Percentiles rank a stretch among this genome's conserved stretches.
Evolutionary conservation across 148 eudicot genomes (phyloP).

Genomic region (Arctostaphylos glauca): DNA sequence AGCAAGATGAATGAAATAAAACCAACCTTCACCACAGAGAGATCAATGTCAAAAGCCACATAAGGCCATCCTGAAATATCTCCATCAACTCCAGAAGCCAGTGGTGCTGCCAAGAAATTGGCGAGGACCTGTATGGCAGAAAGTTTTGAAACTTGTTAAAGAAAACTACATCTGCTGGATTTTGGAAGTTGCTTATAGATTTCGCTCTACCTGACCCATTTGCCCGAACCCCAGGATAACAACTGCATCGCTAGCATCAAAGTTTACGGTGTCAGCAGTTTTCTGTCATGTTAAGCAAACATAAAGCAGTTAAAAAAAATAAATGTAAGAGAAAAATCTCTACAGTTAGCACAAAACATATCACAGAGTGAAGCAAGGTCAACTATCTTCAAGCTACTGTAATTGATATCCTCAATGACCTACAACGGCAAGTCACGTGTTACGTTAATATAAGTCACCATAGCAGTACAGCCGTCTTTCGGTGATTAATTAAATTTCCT

Average conservation of each 20-base stretch:
- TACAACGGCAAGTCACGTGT: neutral
- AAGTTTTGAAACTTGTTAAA: neutral
- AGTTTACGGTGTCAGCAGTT: slow-evolving; percentile 49
- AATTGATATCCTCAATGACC: neutral
- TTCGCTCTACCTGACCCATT: slow-evolving; percentile 77
- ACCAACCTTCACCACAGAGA: slow-evolving; percentile 80
- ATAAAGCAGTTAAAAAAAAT: neutral
- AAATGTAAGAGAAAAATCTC: neutral
- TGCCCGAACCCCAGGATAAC: slow-evolving; percentile 98
- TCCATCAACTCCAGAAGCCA: slow-evolving; percentile 67
- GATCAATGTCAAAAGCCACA: slow-evolving; percentile 93
- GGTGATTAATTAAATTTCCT: neutral
- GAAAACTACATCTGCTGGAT: neutral
- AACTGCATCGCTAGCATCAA: slow-evolving; percentile 78
- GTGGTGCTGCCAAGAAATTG: slow-evolving; percentile 79
- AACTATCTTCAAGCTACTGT: neutral
- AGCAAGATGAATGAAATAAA: slow-evolving; percentile 6
- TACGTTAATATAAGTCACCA: neutral
- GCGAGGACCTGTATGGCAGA: slow-evolving; percentile 71
- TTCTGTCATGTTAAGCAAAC: slow-evolving; percentile 41
- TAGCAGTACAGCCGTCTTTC: neutral
- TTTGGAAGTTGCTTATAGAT: neutral
- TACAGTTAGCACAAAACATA: neutral
- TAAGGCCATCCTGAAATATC: slow-evolving; percentile 72
- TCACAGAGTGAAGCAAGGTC: slow-evolving; percentile 4